These are phyloP conservation scores for Pythium plurisporium DNA, from an alignment of 352 stramenopile species.

Conservation along the genomic window DNA sequence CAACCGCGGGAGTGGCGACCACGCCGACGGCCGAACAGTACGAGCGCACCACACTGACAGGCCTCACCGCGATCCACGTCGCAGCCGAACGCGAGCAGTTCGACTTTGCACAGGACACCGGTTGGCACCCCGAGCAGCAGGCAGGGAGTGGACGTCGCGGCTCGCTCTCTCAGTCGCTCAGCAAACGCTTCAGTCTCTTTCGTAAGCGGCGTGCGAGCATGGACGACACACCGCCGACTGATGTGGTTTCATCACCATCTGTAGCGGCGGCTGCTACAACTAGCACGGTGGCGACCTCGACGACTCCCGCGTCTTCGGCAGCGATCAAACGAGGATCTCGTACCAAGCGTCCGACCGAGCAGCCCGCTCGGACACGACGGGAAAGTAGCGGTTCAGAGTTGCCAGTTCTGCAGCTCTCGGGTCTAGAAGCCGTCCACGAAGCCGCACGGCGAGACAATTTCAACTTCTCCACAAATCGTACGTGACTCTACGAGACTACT, in stretches of 20 bases:
- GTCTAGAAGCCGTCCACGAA: constrained; percentile 23
- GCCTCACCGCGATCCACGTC: constrained; percentile 25
- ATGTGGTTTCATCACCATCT: neutral
- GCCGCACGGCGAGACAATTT: constrained; percentile 19
- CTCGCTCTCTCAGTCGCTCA: neutral
- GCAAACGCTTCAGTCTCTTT: constrained; percentile 16
- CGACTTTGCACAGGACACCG: constrained; percentile 17
- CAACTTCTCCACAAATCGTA: constrained; percentile 23
- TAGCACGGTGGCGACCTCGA: too few relatives aligned
- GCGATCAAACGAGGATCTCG: neutral
- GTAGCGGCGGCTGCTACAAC: neutral
- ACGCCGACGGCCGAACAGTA: neutral
- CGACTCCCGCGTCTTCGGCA: too few relatives aligned
- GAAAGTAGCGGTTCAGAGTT: neutral
- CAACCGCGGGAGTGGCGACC: neutral
- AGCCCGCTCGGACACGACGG: neutral
- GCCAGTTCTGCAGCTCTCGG: constrained; percentile 23
- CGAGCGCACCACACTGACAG: constrained; percentile 11
- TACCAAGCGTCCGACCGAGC: neutral
- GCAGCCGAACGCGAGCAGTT: constrained; percentile 18
- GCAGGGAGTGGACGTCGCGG: neutral
- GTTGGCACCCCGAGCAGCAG: constrained; percentile 1
- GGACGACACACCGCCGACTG: neutral
- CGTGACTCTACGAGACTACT: too few relatives aligned
- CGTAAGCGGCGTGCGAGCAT: neutral